A percentile compares a stretch with the other conserved stretches of the same genome.
Conservation (phyloP, 306 rosid species). For the Neltuma alba region DNA sequence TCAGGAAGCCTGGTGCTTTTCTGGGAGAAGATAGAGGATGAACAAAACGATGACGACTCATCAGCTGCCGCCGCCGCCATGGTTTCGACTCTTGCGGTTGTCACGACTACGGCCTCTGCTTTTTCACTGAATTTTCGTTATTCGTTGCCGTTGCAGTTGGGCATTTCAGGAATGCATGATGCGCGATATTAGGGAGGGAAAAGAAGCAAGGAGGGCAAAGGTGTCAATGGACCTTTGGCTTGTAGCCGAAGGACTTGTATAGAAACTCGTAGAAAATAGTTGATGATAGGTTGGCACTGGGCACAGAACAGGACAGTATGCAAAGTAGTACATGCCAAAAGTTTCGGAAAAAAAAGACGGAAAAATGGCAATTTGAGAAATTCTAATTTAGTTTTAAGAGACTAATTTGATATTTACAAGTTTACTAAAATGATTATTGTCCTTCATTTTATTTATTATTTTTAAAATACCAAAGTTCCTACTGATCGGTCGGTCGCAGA, state of each 20-base stretch:
- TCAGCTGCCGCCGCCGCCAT: slow-evolving; percentile 19
- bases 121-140: slow-evolving; percentile 5
- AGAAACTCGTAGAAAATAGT: too few species aligned
- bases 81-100: neutral
- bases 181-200: neutral
- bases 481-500: too few species aligned
- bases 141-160: neutral
- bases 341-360: too few species aligned
- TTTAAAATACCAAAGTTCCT: too few species aligned
- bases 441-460: too few species aligned
- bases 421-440: too few species aligned
- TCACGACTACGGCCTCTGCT: neutral
- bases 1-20: slow-evolving; percentile 52
- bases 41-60: slow-evolving; percentile 16
- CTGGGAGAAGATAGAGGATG: slow-evolving; percentile 50
- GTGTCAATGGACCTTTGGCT: neutral
- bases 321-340: too few species aligned
- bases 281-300: too few species aligned
- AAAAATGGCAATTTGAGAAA: too few species aligned
- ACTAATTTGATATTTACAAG: too few species aligned
- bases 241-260: neutral
- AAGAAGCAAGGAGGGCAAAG: neutral
- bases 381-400: too few species aligned
- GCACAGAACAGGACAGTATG: too few species aligned
- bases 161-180: neutral